Conservation (phyloP, 768 basidiomycete species). For the Tulasnella sp. region DNA sequence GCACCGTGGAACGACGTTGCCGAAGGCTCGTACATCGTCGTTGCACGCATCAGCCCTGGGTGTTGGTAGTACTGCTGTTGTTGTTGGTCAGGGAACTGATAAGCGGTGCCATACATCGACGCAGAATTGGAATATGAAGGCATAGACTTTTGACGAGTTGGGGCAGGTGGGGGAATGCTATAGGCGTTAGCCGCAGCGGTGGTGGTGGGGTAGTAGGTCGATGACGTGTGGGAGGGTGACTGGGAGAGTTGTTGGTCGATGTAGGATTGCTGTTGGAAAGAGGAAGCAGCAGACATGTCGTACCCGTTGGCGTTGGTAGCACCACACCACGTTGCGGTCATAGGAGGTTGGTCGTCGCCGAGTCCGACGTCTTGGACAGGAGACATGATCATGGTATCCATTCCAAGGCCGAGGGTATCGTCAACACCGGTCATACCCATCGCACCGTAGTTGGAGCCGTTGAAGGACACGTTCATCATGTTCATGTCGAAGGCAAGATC, state of each 20-base stretch:
- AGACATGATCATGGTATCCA: constrained; percentile 22
- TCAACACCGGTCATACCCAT: neutral
- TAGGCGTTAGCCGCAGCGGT: constrained; percentile 17
- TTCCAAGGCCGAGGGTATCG: neutral
- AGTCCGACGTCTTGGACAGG: neutral
- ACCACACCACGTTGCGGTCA: neutral
- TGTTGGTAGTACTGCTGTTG: constrained; percentile 27
- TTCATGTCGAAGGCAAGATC: constrained; percentile 5
- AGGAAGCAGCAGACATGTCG: constrained; percentile 11
- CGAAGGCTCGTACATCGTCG: neutral
- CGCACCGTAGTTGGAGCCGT: neutral
- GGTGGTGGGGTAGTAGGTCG: neutral
- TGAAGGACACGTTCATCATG: constrained; percentile 12
- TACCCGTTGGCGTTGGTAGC: neutral
- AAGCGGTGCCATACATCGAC: neutral
- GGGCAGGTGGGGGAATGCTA: constrained; percentile 26
- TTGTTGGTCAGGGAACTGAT: constrained; percentile 28
- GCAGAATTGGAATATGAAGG: neutral
- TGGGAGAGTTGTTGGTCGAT: constrained; percentile 5
- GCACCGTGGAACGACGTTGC: neutral
- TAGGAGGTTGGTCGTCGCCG: neutral
- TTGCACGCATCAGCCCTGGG: constrained; percentile 13
- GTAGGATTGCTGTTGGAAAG: neutral
- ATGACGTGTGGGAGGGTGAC: constrained; percentile 5
- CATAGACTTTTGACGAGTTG: constrained; percentile 24